Base-by-base conservation (phyloP, 2,329 filamentous ascomycete species). In the Colletotrichum lupini region DNA sequence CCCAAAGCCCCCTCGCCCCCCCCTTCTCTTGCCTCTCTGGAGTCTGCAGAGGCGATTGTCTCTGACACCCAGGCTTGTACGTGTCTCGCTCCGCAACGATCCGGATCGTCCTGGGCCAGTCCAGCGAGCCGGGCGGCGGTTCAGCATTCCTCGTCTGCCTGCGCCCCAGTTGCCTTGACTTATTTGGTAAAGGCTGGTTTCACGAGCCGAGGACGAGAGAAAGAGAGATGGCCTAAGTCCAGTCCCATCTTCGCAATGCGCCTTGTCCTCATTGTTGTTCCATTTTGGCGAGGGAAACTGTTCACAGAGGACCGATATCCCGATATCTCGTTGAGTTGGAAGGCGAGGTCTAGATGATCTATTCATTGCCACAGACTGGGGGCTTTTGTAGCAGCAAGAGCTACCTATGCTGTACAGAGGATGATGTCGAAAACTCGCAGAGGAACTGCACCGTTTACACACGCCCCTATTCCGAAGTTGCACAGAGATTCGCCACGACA, bases 21-120 rank as follows among this genome's bases (percentile, higher is more conserved):
- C 12, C 3, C 26, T 26, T 26, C 26, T 26, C 26, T 26, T 26
- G 26, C 26, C 9, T 7, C 16, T n/a, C 42, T 49, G 19, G 42
- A 49, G 42, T 49, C 8, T 49, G 42, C 42, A 19, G 42, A 49
- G 42, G 42, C 42, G 42, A 42, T 42, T 49, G 19, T 49, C 42
- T 49, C 8, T n/a, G 42, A 49, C 11, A 35, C 11, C 11, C 32
- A 9, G 42, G 4, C 8, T 11, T 49, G 7, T 22, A 0, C 4
- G 52, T 65, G 62, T 65, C 62, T 65, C 62, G 22, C 9, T 30
- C 22, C 24, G 19, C 52, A 57, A 46, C 35, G 22, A 65, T 56
- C 52, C 35, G 35, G 32, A 30, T 24, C 52, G 52, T 30, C 19
- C 14, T 56, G 22, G 32, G 61, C 53, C 53, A 56, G 42, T n/a